A percentile compares a stretch with the other conserved stretches of the same genome.
phyloP scores from a whole-genome alignment of 2,329 filamentous ascomycete species.

The Aspergillus sp. region DNA sequence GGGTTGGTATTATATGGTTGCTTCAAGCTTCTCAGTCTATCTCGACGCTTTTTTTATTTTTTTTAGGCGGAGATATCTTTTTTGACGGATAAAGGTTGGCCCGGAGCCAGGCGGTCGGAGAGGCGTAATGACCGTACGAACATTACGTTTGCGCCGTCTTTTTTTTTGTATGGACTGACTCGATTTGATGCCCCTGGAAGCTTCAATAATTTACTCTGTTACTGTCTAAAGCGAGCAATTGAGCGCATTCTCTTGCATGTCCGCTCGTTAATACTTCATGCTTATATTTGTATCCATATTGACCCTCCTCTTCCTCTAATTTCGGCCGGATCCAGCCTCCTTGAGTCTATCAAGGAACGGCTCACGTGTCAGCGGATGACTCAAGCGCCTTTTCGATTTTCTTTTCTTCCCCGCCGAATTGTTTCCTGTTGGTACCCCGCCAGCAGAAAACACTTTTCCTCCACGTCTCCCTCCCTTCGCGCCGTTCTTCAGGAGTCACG shows the following conservation, averaged over 20 bases:
- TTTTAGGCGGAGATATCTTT: conserved; percentile 8
- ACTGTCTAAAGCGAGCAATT: neutral
- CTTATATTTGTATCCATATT: neutral
- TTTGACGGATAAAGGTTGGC: conserved; percentile 14
- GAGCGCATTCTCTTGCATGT: neutral
- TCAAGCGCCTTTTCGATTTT: conserved; percentile 36
- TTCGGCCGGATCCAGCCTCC: neutral
- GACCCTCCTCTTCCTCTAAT: neutral
- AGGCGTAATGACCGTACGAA: neutral
- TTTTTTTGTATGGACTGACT: neutral
- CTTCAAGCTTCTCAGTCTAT: conserved; percentile 4
- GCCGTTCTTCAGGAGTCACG: conserved; percentile 28
- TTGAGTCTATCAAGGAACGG: conserved; percentile 11
- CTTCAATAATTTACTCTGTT: neutral
- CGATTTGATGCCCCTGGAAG: conserved; percentile 2
- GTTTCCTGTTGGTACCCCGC: conserved; percentile 24
- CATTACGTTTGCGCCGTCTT: neutral
- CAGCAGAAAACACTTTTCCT: conserved; percentile 39
- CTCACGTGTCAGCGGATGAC: conserved; percentile 39
- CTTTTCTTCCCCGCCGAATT: conserved; percentile 36
- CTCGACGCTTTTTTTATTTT: conserved; percentile 8
- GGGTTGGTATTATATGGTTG: neutral
- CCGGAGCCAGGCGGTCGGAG: conserved; percentile 6
- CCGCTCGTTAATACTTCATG: neutral
- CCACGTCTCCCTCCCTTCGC: conserved; percentile 35